These are phyloP conservation scores for Apophysomyces elegans DNA, from an alignment of 371 early-diverging fungal species.

Conservation along the genomic window DNA sequence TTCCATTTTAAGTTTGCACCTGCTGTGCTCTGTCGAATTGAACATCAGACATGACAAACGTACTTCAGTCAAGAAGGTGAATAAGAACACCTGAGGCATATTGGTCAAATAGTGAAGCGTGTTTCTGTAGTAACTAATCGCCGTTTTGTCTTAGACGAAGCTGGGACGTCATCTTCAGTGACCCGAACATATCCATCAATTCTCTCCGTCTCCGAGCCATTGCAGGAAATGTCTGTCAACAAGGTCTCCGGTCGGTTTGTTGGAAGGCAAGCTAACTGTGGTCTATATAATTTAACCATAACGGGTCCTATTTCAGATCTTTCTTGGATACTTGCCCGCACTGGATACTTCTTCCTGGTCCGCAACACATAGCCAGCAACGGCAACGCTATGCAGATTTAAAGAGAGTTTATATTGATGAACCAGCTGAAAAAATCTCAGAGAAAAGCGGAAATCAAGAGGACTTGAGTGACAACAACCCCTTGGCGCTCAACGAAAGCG, in stretches of 20 bases:
- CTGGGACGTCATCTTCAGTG: conserved; percentile 36
- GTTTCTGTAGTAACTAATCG: neutral
- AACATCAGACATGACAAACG: neutral
- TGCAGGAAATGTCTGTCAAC: conserved; percentile 40
- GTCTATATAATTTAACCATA: neutral
- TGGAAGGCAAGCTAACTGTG: conserved; percentile 41
- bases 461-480: conserved; percentile 82
- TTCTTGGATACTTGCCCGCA: conserved; percentile 58
- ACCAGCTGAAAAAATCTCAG: conserved; percentile 55
- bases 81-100: neutral
- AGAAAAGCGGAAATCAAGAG: conserved; percentile 35
- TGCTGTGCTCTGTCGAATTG: neutral
- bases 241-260: conserved; percentile 50
- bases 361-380: conserved; percentile 59
- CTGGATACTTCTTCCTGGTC: conserved; percentile 66
- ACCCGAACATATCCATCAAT: conserved; percentile 27
- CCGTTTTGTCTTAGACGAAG: conserved; percentile 16
- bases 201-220: conserved; percentile 44
- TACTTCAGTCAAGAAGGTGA: conserved; percentile 3
- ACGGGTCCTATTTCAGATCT: conserved; percentile 40
- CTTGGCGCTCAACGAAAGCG: conserved; percentile 79
- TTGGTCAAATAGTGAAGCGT: too few species aligned
- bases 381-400: conserved; percentile 71
- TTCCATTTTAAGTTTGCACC: neutral
- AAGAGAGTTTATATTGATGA: conserved; percentile 71